These are phyloP conservation scores for Asclepias syriaca DNA, from an alignment of 257 asterid species.

Conservation along the genomic window DNA sequence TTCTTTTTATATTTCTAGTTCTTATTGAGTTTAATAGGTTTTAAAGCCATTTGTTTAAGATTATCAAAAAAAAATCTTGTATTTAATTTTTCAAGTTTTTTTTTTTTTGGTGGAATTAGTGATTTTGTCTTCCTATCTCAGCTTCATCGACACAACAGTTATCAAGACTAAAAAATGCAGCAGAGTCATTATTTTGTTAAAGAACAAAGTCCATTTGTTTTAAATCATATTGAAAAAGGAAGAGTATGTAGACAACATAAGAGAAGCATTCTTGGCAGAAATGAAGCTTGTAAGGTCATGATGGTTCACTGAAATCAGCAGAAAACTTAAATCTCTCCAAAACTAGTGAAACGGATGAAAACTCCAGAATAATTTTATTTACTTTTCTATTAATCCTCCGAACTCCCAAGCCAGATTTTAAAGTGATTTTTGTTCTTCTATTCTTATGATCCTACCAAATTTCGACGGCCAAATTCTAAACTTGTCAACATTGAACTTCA, in stretches of 20 bases:
- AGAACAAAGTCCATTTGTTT: background rate
- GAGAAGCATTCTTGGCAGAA: background rate
- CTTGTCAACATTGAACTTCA: background rate
- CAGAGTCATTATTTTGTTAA: background rate
- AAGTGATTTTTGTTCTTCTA: background rate
- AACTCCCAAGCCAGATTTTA: too few species aligned
- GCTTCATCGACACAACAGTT: too few species aligned
- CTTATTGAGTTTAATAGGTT: too few species aligned
- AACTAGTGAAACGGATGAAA: too few species aligned
- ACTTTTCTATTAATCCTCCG: too few species aligned
- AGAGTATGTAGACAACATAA: background rate
- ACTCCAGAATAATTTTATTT: too few species aligned
- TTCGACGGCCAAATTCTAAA: background rate
- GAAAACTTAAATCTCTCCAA: background rate
- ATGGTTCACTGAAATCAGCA: background rate
- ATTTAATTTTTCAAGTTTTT: too few species aligned
- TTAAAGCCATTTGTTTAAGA: too few species aligned
- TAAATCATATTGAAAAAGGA: background rate
- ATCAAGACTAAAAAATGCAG: background rate
- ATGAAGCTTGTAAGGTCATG: background rate
- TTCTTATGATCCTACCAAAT: background rate
- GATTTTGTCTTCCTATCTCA: too few species aligned
- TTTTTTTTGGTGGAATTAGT: too few species aligned
- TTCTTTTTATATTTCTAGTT: too few species aligned
- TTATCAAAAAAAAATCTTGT: too few species aligned